phyloP scores from a whole-genome alignment of 768 basidiomycete species.

The Boletellus emodensis region DNA sequence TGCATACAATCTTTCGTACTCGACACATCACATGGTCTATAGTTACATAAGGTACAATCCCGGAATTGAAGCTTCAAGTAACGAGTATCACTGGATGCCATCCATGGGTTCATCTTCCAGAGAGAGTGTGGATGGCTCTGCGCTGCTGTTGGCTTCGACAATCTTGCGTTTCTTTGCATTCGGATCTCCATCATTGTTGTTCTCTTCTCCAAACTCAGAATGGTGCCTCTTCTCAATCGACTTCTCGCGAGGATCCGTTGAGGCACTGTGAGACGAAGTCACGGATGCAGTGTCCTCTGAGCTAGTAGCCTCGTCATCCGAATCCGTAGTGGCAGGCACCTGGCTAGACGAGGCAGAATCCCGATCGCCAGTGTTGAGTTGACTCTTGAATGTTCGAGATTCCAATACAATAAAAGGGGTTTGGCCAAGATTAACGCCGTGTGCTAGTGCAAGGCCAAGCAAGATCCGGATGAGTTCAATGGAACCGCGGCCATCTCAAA shows the following conservation, averaged over 20 bases:
- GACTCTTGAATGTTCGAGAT: not conserved
- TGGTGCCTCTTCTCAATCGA: not conserved
- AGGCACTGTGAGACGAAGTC: not conserved
- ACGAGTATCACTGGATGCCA: too few relatives aligned
- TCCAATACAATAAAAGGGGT: not conserved
- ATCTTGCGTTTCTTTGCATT: not conserved
- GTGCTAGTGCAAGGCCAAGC: conserved; percentile 12
- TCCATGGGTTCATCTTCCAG: too few relatives aligned
- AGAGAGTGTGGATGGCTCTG: too few relatives aligned
- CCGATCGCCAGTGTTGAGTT: not conserved
- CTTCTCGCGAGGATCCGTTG: not conserved
- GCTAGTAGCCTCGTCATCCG: not conserved
- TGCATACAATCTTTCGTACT: too few relatives aligned
- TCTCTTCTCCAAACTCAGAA: not conserved
- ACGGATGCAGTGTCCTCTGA: not conserved
- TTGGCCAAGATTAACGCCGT: conserved; percentile 5
- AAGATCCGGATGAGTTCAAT: conserved; percentile 13
- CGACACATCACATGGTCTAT: too few relatives aligned
- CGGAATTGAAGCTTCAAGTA: too few relatives aligned
- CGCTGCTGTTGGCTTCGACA: not conserved
- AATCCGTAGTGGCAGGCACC: not conserved
- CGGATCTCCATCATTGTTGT: not conserved
- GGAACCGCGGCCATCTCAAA: conserved; percentile 2
- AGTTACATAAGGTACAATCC: too few relatives aligned
- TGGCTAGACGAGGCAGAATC: too few relatives aligned